Evolutionary conservation across 202 grass and related monocot species (phyloP).

Genomic region (Schoenoplectus triqueter): DNA sequence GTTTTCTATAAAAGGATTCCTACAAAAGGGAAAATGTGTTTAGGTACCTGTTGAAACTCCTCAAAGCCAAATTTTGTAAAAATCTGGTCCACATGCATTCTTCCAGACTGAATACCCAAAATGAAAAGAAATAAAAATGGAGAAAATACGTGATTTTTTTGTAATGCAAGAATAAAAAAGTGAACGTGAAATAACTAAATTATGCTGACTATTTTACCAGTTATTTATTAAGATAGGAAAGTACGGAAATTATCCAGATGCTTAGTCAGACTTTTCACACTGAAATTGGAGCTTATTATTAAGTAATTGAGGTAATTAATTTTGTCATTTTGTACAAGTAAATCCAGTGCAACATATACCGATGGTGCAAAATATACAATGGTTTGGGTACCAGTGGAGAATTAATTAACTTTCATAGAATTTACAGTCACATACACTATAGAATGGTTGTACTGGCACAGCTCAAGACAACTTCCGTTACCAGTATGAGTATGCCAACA

Average conservation of each 20-base stretch:
- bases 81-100: neutral
- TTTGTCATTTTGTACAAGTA: neutral
- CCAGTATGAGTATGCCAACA: neutral
- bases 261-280: conserved; percentile 71
- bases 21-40: too few species aligned
- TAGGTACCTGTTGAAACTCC: conserved; percentile 62
- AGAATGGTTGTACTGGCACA: neutral
- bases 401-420: neutral
- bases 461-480: neutral
- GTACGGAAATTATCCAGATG: conserved; percentile 59
- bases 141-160: conserved; percentile 11
- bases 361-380: neutral
- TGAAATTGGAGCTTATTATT: conserved; percentile 34
- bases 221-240: conserved; percentile 58
- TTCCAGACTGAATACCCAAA: conserved; percentile 49
- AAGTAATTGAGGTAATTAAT: neutral
- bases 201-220: too few species aligned
- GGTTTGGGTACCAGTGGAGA: neutral
- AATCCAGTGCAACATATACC: neutral
- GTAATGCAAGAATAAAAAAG: conserved; percentile 23
- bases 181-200: conserved; percentile 39
- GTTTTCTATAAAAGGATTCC: neutral
- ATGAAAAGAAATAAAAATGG: conserved; percentile 38
- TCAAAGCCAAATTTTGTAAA: conserved; percentile 47
- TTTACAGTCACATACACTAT: neutral